phyloP scores from a whole-genome alignment of 495 filamentous ascomycete genomes.

The Geoglossum glabrum region DNA sequence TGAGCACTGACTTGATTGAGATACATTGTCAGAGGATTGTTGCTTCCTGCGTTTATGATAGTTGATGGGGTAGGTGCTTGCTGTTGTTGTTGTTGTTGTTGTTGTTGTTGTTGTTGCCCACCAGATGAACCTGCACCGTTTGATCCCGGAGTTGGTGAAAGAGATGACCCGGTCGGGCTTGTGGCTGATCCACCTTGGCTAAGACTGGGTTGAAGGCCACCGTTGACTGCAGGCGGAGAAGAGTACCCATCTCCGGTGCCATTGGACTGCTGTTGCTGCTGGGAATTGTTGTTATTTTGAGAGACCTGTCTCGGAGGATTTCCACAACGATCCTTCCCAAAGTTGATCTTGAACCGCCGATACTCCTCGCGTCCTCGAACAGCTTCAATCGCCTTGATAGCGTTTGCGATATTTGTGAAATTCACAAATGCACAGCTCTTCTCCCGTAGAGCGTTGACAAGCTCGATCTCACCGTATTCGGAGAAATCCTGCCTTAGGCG shows the following conservation, averaged over 20 bases:
- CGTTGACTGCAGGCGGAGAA: conserved; percentile 34
- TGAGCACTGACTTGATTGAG: conserved; percentile 69
- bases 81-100: conserved; percentile 24
- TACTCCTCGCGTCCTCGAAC: conserved; percentile 90
- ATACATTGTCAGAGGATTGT: conserved; percentile 90
- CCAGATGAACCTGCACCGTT: conserved; percentile 28
- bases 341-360: conserved; percentile 96
- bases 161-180: conserved; percentile 41
- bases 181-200: conserved; percentile 45
- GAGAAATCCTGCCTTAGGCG: conserved; percentile 90
- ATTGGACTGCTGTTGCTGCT: conserved; percentile 34
- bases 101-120: conserved; percentile 23
- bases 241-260: conserved; percentile 9
- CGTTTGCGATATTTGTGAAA: conserved; percentile 98
- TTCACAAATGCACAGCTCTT: conserved; percentile 99
- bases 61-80: conserved; percentile 41
- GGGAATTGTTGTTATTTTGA: conserved; percentile 26
- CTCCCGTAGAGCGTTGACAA: conserved; percentile 90
- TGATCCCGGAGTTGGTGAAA: conserved; percentile 36
- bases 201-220: conserved; percentile 25
- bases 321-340: conserved; percentile 94
- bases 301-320: conserved; percentile 66
- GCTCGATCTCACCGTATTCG: conserved; percentile 93
- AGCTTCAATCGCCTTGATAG: conserved; percentile 97
- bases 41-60: conserved; percentile 55